These are phyloP conservation scores for Botryobasidium botryosum DNA, from an alignment of 768 basidiomycete genomes.

Conservation along the genomic window DNA sequence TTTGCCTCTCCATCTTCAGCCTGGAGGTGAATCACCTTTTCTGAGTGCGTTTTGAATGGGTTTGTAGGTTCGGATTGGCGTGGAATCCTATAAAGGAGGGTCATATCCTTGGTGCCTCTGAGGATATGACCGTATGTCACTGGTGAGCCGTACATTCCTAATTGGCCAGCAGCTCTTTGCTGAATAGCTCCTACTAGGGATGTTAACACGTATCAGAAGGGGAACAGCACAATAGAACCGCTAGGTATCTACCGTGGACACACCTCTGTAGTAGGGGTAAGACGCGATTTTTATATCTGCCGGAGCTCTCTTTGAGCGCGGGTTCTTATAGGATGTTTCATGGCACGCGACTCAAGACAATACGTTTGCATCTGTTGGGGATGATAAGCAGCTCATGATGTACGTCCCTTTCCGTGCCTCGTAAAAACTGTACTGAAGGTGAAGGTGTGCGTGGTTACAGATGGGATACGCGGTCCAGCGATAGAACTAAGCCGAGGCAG, in stretches of 20 bases:
- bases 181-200: slow-evolving; percentile 42
- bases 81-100: slow-evolving; percentile 82
- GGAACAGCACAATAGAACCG: slow-evolving; percentile 67
- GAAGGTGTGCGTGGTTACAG: background rate
- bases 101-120: slow-evolving; percentile 77
- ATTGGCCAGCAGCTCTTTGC: slow-evolving; percentile 4
- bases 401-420: slow-evolving; percentile 25
- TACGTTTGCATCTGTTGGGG: slow-evolving; percentile 86
- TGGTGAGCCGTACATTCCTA: slow-evolving; percentile 41
- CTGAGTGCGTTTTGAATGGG: too few species aligned
- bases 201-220: slow-evolving; percentile 71
- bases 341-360: slow-evolving; percentile 78
- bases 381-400: slow-evolving; percentile 90
- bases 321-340: slow-evolving; percentile 66
- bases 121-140: slow-evolving; percentile 90
- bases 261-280: slow-evolving; percentile 76
- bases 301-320: background rate
- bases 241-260: slow-evolving; percentile 74
- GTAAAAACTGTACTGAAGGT: background rate
- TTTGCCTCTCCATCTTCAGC: background rate
- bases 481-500: slow-evolving; percentile 45
- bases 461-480: slow-evolving; percentile 66
- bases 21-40: background rate
- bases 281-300: slow-evolving; percentile 17
- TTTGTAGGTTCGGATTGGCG: slow-evolving; percentile 77